A percentile compares a stretch with the other conserved stretches of the same genome.
Evolutionary conservation across 176 grass and related monocot species (phyloP).

Genomic region (Aegilops bicornis): DNA sequence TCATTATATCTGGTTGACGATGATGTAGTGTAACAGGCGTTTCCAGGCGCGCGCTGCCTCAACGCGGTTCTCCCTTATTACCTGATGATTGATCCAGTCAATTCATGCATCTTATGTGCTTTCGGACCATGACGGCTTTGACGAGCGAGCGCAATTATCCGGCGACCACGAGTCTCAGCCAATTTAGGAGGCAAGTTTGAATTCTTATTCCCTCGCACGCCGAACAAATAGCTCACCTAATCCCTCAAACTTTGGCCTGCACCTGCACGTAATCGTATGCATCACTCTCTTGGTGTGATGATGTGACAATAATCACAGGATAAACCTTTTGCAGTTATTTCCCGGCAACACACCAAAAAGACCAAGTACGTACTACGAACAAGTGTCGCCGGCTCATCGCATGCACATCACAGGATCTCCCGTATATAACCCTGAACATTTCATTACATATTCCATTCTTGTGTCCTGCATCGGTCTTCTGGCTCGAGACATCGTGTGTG

Average conservation of each 20-base stretch:
- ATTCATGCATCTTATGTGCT: slow-evolving; percentile 23
- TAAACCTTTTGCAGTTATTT: slow-evolving; percentile 19
- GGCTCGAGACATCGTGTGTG: neutral
- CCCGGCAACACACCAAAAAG: slow-evolving; percentile 24
- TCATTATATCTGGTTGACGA: neutral
- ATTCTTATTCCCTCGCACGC: slow-evolving; percentile 28
- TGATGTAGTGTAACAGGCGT: neutral
- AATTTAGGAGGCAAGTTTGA: slow-evolving; percentile 31
- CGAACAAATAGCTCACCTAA: slow-evolving; percentile 45
- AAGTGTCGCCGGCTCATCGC: neutral
- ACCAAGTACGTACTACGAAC: neutral
- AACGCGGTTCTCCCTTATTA: neutral
- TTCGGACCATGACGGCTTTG: slow-evolving; percentile 14
- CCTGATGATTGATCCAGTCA: slow-evolving; percentile 12
- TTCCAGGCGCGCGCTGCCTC: neutral
- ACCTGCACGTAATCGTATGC: neutral
- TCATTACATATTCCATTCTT: neutral
- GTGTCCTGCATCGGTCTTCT: neutral
- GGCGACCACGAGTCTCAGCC: slow-evolving; percentile 12
- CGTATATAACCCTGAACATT: slow-evolving; percentile 3
- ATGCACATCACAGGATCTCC: neutral
- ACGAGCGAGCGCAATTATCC: slow-evolving; percentile 22
- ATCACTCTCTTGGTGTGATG: slow-evolving; percentile 18
- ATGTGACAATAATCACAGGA: slow-evolving; percentile 1
- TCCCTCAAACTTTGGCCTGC: neutral